Percentiles rank a stretch among this genome's conserved stretches.
phyloP scores from a whole-genome alignment of 2,329 filamentous ascomycete genomes.

The Alternaria atra region DNA sequence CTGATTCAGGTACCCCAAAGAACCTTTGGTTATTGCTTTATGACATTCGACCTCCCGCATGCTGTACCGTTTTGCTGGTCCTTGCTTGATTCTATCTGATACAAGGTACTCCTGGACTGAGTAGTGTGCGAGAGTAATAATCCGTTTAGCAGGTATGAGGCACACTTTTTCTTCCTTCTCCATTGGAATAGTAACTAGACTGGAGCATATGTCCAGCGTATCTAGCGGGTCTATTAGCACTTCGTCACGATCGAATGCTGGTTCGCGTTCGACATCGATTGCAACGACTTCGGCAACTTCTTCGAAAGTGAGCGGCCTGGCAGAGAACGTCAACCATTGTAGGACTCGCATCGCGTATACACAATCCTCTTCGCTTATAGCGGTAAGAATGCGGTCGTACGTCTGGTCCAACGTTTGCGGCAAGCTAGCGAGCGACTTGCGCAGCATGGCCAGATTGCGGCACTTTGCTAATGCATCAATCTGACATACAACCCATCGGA shows the following conservation, averaged over 20 bases:
- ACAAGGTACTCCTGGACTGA: conserved; percentile 51
- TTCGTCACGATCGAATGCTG: conserved; percentile 46
- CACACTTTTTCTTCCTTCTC: neutral
- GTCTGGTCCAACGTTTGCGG: conserved; percentile 39
- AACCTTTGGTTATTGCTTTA: too few species aligned
- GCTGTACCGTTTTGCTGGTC: too few species aligned
- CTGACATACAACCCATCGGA: conserved; percentile 40
- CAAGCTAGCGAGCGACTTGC: conserved; percentile 28
- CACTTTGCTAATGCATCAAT: conserved; percentile 33
- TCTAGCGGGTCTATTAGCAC: conserved; percentile 47
- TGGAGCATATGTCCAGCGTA: conserved; percentile 42
- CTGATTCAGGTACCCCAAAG: too few species aligned
- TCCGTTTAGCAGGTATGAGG: conserved; percentile 1
- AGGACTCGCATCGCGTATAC: conserved; percentile 34
- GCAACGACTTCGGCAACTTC: conserved; percentile 40
- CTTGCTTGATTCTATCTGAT: too few species aligned
- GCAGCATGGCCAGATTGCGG: conserved; percentile 27
- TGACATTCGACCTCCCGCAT: too few species aligned
- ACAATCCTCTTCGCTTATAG: conserved; percentile 26
- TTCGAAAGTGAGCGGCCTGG: conserved; percentile 26
- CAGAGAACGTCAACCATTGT: conserved; percentile 37
- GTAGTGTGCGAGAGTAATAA: conserved; percentile 45
- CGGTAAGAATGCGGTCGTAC: conserved; percentile 38
- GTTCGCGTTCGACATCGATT: conserved; percentile 33
- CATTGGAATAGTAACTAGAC: conserved; percentile 38